phyloP scores from a whole-genome alignment of 805 yeast genomes.

The Ogataea sp. region DNA sequence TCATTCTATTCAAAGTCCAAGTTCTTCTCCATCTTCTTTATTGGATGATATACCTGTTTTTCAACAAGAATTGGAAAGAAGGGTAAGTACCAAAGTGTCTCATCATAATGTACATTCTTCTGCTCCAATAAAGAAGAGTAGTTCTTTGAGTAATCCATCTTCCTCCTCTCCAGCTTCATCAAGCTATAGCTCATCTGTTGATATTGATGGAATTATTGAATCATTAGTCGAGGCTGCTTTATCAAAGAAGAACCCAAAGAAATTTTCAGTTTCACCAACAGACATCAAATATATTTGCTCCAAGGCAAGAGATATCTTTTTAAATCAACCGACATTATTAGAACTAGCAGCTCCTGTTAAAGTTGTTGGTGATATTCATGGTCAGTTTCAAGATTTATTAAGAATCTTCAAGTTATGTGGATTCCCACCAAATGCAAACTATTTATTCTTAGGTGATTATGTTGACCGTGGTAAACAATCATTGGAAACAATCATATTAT shows the following conservation, averaged over 20 bases:
- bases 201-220: conserved; percentile 58
- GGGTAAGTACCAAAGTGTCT: neutral
- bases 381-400: conserved; percentile 46
- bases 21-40: neutral
- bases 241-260: conserved; percentile 32
- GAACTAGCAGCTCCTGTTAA: conserved; percentile 73
- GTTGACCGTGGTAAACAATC: conserved; percentile 55
- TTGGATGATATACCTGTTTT: neutral
- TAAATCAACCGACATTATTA: conserved; percentile 57
- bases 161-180: neutral
- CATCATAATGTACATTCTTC: neutral
- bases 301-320: conserved; percentile 49
- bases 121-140: neutral
- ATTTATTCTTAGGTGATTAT: conserved; percentile 50
- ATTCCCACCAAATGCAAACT: conserved; percentile 49
- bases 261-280: conserved; percentile 40
- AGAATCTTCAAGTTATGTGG: conserved; percentile 53
- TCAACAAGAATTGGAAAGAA: neutral
- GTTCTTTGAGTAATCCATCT: neutral
- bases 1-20: neutral
- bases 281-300: conserved; percentile 53
- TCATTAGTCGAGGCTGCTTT: conserved; percentile 47
- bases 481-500: conserved; percentile 43
- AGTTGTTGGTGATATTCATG: conserved; percentile 80
- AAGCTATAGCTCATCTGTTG: conserved; percentile 18